Conservation (phyloP, 208 protist genomes). For the Trypanosoma lewisi region DNA sequence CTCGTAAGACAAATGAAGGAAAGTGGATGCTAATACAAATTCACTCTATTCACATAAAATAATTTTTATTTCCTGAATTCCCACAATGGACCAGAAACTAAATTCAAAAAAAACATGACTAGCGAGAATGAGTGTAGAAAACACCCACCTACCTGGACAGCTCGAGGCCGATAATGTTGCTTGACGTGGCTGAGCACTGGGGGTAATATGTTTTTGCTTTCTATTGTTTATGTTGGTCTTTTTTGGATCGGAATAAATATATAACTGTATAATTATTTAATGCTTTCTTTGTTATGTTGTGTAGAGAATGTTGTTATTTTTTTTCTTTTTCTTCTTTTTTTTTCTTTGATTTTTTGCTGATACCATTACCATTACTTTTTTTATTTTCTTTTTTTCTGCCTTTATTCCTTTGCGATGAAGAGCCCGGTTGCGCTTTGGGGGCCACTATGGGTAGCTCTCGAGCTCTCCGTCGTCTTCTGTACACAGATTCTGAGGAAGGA, state of each 20-base stretch:
- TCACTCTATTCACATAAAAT: too few relatives aligned
- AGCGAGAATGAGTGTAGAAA: neutral
- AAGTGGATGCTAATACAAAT: neutral
- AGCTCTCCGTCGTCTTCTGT: slow-evolving; percentile 74
- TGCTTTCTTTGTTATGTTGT: too few relatives aligned
- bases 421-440: neutral
- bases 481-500: slow-evolving; percentile 40
- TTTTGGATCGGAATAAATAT: too few relatives aligned
- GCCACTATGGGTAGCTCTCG: slow-evolving; percentile 60
- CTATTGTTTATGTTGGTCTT: too few relatives aligned
- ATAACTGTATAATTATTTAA: too few relatives aligned
- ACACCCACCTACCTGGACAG: neutral
- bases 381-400: slow-evolving; percentile 4
- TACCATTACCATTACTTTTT: slow-evolving; percentile 3
- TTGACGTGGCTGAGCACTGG: neutral
- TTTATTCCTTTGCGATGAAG: slow-evolving; percentile 10
- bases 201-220: neutral
- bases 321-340: neutral
- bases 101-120: neutral
- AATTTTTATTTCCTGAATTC: too few relatives aligned
- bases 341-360: neutral
- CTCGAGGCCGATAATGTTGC: neutral
- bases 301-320: neutral
- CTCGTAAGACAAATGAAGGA: neutral
- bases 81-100: too few relatives aligned